Evolutionary conservation across 2,329 filamentous ascomycete species (phyloP).

Genomic region (Clarireedia homoeocarpa): DNA sequence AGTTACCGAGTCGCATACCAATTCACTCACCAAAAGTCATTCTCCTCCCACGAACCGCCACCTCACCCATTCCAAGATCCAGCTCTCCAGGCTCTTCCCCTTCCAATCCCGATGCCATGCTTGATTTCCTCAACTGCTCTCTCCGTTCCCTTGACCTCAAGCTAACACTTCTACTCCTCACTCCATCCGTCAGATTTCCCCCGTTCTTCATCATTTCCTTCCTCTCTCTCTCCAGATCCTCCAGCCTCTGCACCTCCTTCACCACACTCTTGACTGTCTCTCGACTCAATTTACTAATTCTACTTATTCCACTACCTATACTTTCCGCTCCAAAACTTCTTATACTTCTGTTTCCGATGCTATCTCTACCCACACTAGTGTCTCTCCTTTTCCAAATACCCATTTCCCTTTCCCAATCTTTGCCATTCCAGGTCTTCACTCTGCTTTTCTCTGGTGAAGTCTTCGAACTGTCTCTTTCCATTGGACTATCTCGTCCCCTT

Average conservation of each 20-base stretch:
- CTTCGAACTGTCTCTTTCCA: no score
- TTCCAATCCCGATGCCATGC: no score
- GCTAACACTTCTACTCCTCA: background rate
- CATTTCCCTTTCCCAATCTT: constrained; percentile 23
- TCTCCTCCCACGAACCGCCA: no score
- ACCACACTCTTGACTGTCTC: constrained; percentile 1
- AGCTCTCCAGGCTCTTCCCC: no score
- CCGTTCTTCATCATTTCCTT: background rate
- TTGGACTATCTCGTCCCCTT: no score
- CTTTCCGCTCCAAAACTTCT: background rate
- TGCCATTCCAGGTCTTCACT: constrained; percentile 25
- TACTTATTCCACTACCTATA: background rate
- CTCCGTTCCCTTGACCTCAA: background rate
- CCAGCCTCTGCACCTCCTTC: constrained; percentile 4
- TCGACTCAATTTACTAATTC: background rate
- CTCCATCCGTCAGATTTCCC: constrained; percentile 1
- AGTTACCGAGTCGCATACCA: no score
- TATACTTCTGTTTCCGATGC: background rate
- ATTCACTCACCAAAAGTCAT: no score
- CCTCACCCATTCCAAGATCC: no score
- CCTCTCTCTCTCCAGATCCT: constrained; percentile 10
- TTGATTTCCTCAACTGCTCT: background rate
- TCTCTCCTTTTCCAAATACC: constrained; percentile 7
- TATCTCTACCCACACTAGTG: constrained; percentile 2
- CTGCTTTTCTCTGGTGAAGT: constrained; percentile 6